phyloP scores from a whole-genome alignment of 352 stramenopile species.

The Phytophthora colocasiae region DNA sequence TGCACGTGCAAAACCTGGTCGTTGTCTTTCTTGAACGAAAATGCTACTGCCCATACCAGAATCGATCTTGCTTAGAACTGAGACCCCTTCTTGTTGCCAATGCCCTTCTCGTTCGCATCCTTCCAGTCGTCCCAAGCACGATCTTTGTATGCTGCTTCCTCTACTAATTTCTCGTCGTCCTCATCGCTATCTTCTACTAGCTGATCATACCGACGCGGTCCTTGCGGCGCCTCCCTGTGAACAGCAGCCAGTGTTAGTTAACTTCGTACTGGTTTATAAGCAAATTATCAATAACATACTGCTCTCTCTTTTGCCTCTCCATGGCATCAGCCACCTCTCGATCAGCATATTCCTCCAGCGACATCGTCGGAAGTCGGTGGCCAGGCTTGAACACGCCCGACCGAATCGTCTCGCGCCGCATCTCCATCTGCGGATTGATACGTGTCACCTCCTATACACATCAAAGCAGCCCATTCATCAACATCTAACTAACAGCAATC shows the following conservation, averaged over 20 bases:
- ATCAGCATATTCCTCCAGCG: conserved; percentile 94
- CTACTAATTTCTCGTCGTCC: conserved; percentile 92
- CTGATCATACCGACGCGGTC: conserved; percentile 92
- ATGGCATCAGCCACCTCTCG: conserved; percentile 89
- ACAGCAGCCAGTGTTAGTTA: conserved; percentile 13
- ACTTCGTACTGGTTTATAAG: background rate
- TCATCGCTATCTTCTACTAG: conserved; percentile 95
- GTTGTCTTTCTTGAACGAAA: too few species aligned
- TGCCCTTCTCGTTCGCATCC: conserved; percentile 95
- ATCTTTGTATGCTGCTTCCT: conserved; percentile 94
- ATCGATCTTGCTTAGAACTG: conserved; percentile 82
- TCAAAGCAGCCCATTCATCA: conserved; percentile 9
- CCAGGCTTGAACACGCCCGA: conserved; percentile 94
- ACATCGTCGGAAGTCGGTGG: conserved; percentile 97
- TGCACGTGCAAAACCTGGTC: too few species aligned
- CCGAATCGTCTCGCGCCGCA: conserved; percentile 87
- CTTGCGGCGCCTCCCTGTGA: conserved; percentile 60
- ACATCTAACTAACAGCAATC: background rate
- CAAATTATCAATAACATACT: conserved; percentile 42
- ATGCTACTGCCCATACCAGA: background rate
- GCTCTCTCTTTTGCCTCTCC: conserved; percentile 83
- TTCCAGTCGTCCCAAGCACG: conserved; percentile 98
- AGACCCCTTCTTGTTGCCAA: conserved; percentile 97
- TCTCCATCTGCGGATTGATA: conserved; percentile 88
- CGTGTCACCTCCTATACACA: conserved; percentile 77